Evolutionary conservation across 192 early-diverging fungal genomes (phyloP), one percentile per base, ranked within the genome.

Genomic region (Bifiguratus adelaidae): DNA sequence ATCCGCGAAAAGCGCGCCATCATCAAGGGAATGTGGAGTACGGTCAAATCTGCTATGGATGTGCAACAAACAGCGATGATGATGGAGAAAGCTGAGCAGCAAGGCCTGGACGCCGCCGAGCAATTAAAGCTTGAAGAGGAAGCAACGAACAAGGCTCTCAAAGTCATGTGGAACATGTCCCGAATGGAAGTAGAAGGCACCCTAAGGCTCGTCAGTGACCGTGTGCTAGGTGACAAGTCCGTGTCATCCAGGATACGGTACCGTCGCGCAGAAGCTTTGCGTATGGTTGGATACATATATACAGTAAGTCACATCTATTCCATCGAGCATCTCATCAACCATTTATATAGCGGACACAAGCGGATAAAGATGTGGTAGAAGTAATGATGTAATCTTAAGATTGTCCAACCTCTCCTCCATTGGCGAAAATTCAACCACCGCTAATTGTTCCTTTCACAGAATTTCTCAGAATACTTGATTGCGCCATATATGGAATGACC

Each of bases 1-100:
- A 35, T 67, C 13, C 52, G 48, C 19, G 73, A 82, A 47, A 67
- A 68, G 30, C 77, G 76, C 22, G 62, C 61, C 25, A 51, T 85
- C 27, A 52, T 65, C 15, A 58, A 58, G 37, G 56, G 58, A 25
- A 13, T 65, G 8, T 65, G 55, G 52, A 41, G 47, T 18, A 59
- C 53, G 5, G 24, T 65, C 6, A 58, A 55, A 33, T 41, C 46
- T 12, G 48, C 52, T 15, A 55, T 65, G 52, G 62, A 58, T 27
- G 51, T 58, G 4, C 56, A 65, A 21, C 28, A 32, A 0, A 36
- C 52, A 5, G 49, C 38, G 12, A 51, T 58, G 20, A 48, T 55
- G 36, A 44, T 65, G 6, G 47, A 46, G 43, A 53, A 58, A 26
- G 56, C 41, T 1, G 62, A 65, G 23, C 23, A 46, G 16, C 33